Percentiles rank a stretch among this genome's conserved stretches.
These are phyloP conservation scores for Beauveria pseudobassiana DNA, from an alignment of 2,329 filamentous ascomycete genomes.

Conservation along the genomic window DNA sequence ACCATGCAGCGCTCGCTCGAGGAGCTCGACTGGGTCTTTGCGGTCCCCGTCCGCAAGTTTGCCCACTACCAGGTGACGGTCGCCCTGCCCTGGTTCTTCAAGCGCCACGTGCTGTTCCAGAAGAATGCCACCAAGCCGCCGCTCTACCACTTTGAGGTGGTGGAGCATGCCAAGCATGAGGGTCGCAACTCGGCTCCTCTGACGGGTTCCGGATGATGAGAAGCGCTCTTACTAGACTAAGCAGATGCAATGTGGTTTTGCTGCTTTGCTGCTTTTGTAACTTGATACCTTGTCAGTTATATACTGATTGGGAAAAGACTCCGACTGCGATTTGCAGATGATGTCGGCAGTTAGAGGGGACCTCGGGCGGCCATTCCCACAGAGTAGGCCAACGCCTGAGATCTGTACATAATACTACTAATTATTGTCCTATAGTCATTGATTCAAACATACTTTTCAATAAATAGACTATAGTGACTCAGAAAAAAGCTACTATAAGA, in stretches of 20 bases:
- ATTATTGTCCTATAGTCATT: too few species aligned
- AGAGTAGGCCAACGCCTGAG: too few species aligned
- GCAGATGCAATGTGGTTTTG: background rate
- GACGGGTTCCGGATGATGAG: background rate
- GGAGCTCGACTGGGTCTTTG: constrained; percentile 53
- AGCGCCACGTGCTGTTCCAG: constrained; percentile 47
- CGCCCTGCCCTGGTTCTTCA: constrained; percentile 53
- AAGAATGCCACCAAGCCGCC: constrained; percentile 34
- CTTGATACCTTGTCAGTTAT: background rate
- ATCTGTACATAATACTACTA: too few species aligned
- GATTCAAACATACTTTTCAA: too few species aligned
- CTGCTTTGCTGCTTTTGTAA: background rate
- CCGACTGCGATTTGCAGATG: too few species aligned
- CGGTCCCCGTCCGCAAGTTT: constrained; percentile 50
- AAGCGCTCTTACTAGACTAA: background rate
- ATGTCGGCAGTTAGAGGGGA: too few species aligned
- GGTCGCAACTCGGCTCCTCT: background rate
- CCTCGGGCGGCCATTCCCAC: too few species aligned
- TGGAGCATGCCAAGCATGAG: constrained; percentile 13
- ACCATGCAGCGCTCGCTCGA: constrained; percentile 49
- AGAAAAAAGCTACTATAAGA: too few species aligned
- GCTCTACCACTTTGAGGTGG: constrained; percentile 34
- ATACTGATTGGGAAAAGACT: too few species aligned
- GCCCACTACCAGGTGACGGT: constrained; percentile 49
- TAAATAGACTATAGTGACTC: too few species aligned